phyloP scores from a whole-genome alignment of 495 filamentous ascomycete species.

The Cladorrhinum samala region DNA sequence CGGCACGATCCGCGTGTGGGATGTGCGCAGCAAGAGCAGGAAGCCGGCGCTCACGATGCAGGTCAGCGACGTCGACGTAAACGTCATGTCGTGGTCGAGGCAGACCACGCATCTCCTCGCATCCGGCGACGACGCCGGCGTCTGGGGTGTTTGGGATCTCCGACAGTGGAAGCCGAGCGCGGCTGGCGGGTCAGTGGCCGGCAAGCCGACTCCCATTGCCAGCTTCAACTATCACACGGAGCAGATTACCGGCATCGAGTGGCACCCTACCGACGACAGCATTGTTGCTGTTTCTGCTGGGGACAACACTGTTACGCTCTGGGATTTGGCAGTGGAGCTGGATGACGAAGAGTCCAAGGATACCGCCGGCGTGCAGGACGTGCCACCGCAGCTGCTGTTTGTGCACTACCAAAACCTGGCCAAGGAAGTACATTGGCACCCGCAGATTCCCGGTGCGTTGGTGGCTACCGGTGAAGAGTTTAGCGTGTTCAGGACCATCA shows the following conservation, averaged over 20 bases:
- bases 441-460: conserved; percentile 85
- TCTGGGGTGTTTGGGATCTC: conserved; percentile 94
- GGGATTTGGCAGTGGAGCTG: conserved; percentile 94
- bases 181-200: conserved; percentile 24
- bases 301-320: conserved; percentile 89
- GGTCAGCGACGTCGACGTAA: conserved; percentile 79
- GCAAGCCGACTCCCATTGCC: conserved; percentile 67
- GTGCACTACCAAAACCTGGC: conserved; percentile 91
- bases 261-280: conserved; percentile 94
- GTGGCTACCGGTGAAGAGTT: conserved; percentile 88
- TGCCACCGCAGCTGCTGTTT: conserved; percentile 91
- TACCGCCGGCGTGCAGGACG: conserved; percentile 77
- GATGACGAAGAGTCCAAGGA: conserved; percentile 94
- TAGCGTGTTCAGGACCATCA: conserved; percentile 65
- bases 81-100: conserved; percentile 90
- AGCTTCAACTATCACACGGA: conserved; percentile 91
- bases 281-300: conserved; percentile 88
- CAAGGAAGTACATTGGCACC: conserved; percentile 96
- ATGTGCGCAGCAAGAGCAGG: conserved; percentile 80
- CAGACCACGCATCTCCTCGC: conserved; percentile 83
- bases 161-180: conserved; percentile 78
- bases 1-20: conserved; percentile 92
- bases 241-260: conserved; percentile 92
- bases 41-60: conserved; percentile 79
- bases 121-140: conserved; percentile 87